Conservation (phyloP, 441 rosid genomes). For the Kokia cookei region DNA sequence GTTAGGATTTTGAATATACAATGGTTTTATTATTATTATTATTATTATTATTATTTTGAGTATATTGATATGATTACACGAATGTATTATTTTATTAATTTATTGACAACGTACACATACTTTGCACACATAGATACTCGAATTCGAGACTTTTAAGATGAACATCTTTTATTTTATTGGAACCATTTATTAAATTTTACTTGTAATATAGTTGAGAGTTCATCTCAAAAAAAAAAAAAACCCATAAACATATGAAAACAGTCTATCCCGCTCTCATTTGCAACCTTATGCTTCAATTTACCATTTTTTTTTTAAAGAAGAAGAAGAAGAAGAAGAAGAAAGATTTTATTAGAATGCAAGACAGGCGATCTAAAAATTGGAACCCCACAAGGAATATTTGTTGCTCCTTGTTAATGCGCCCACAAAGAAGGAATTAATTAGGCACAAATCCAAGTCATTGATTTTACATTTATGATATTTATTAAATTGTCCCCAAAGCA, state of each 20-base stretch:
- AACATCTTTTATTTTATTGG: too few relatives aligned
- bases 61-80: too few relatives aligned
- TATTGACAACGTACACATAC: too few relatives aligned
- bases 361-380: slow-evolving; percentile 9
- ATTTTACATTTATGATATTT: not conserved
- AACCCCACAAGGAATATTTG: not conserved
- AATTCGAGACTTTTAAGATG: too few relatives aligned
- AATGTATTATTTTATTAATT: too few relatives aligned
- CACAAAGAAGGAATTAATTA: not conserved
- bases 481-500: not conserved
- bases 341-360: not conserved
- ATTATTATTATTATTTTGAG: too few relatives aligned
- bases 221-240: not conserved
- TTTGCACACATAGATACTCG: too few relatives aligned
- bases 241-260: not conserved
- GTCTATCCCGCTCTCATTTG: not conserved
- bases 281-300: not conserved
- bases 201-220: too few relatives aligned
- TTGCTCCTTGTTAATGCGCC: not conserved
- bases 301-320: not conserved
- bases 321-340: not conserved
- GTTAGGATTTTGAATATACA: too few relatives aligned
- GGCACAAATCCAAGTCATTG: not conserved
- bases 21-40: too few relatives aligned
- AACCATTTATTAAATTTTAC: too few relatives aligned